Evolutionary conservation across 225 moss, liverwort and hornwort species (phyloP).

Genomic region (Neckera pumila): DNA sequence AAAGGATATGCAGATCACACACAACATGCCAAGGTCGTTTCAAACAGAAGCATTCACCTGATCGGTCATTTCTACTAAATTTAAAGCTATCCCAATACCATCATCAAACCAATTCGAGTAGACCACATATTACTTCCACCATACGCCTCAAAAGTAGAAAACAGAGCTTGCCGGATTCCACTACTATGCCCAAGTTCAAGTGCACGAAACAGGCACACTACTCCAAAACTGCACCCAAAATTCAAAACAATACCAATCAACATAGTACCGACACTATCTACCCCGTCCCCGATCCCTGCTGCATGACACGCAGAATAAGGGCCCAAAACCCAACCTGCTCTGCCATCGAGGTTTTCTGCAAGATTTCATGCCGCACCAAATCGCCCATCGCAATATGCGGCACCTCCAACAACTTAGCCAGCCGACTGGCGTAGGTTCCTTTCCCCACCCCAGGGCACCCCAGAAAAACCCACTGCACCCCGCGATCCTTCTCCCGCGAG

Average conservation of each 20-base stretch:
- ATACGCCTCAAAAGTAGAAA: not conserved
- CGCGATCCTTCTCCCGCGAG: slow-evolving; percentile 63
- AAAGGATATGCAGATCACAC: not conserved
- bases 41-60: not conserved
- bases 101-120: not conserved
- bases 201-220: too few relatives aligned
- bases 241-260: not conserved
- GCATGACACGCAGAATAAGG: not conserved
- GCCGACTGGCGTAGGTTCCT: slow-evolving; percentile 73
- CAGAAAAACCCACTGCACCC: slow-evolving; percentile 88
- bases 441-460: slow-evolving; percentile 94
- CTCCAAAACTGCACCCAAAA: not conserved
- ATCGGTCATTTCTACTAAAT: not conserved
- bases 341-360: slow-evolving; percentile 29
- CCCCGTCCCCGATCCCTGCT: not conserved
- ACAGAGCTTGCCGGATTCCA: not conserved
- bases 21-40: not conserved
- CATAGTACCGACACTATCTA: not conserved
- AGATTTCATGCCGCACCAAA: slow-evolving; percentile 67
- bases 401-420: slow-evolving; percentile 66
- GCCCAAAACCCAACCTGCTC: slow-evolving; percentile 5
- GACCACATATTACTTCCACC: not conserved
- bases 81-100: not conserved
- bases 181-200: not conserved
- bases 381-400: slow-evolving; percentile 99